phyloP scores from a whole-genome alignment of 2,329 filamentous ascomycete species.

The Trichoderma brevicompactum region DNA sequence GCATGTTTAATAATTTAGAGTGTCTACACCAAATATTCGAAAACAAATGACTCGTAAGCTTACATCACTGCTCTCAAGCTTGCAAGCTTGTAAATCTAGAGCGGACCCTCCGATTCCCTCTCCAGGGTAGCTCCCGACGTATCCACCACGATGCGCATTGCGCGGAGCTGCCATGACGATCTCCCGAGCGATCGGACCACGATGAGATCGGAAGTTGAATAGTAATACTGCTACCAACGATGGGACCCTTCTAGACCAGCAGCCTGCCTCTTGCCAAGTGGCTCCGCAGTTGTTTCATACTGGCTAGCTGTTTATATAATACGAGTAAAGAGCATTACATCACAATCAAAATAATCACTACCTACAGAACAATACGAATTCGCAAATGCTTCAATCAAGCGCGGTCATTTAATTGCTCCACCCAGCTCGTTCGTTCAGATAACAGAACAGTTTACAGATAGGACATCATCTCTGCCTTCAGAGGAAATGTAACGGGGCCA shows the following conservation, averaged over 20 bases:
- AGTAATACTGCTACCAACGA: neutral
- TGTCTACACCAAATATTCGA: too few species aligned
- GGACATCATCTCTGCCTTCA: too few species aligned
- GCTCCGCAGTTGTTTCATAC: neutral
- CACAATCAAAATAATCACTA: neutral
- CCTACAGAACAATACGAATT: neutral
- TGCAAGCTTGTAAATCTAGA: neutral
- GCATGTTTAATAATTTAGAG: too few species aligned
- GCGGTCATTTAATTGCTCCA: neutral
- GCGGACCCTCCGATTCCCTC: neutral
- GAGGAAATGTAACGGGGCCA: neutral
- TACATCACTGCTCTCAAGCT: neutral
- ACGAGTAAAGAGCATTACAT: neutral
- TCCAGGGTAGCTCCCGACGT: neutral
- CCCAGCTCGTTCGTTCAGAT: neutral
- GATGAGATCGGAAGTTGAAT: conserved; percentile 14
- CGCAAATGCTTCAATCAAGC: neutral
- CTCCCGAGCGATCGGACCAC: conserved; percentile 21
- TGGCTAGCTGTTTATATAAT: neutral
- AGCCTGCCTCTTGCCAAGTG: neutral
- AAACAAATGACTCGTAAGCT: neutral
- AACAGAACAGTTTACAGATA: neutral
- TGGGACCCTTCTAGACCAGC: neutral
- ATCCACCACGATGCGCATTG: neutral
- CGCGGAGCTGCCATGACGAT: neutral